These are phyloP conservation scores for Pochonia chlamydosporia DNA, from an alignment of 2,329 filamentous ascomycete species.

Conservation along the genomic window DNA sequence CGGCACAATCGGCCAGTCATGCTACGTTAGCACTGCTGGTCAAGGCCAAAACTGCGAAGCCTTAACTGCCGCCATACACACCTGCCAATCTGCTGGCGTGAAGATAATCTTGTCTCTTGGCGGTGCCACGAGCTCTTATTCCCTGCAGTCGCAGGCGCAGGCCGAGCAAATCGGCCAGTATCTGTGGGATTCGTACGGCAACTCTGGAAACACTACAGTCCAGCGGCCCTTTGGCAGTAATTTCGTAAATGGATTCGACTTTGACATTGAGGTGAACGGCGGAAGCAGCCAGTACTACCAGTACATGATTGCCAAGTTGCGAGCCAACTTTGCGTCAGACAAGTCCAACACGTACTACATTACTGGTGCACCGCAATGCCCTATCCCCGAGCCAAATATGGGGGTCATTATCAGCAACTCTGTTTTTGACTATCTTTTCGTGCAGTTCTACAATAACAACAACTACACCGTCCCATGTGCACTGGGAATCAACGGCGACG, in stretches of 20 bases:
- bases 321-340: conserved; percentile 13
- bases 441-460: conserved; percentile 45
- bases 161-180: conserved; percentile 16
- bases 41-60: conserved; percentile 21
- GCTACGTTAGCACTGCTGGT: conserved; percentile 26
- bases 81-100: conserved; percentile 15
- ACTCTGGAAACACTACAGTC: conserved; percentile 7
- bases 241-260: conserved; percentile 15
- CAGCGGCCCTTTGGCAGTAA: conserved; percentile 13
- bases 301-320: conserved; percentile 14
- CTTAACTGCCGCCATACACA: conserved; percentile 14
- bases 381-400: conserved; percentile 28
- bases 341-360: conserved; percentile 32
- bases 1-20: conserved; percentile 33
- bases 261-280: conserved; percentile 15
- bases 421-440: conserved; percentile 29
- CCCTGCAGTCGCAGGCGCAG: conserved; percentile 11
- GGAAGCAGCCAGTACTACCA: conserved; percentile 16
- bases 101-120: conserved; percentile 14
- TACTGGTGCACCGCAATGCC: conserved; percentile 39
- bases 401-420: conserved; percentile 29
- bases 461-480: conserved; percentile 30
- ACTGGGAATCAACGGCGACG: no score
- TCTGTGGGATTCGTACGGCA: conserved; percentile 17
- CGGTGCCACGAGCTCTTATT: conserved; percentile 13